Conservation (phyloP, 306 rosid species). For the Prunus padus region DNA sequence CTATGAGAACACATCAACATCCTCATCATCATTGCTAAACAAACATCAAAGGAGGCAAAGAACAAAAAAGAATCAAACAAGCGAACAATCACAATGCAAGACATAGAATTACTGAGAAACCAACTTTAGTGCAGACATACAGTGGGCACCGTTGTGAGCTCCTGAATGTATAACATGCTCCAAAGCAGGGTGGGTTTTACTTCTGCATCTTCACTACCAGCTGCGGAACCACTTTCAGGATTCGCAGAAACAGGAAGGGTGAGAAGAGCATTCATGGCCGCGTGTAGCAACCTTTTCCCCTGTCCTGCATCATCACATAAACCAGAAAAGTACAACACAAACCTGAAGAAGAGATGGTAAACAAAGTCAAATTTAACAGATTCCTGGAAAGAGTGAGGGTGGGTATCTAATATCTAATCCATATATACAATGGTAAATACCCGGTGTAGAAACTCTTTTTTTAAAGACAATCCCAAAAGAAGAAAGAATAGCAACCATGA, state of each 20-base stretch:
- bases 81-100: background rate
- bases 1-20: background rate
- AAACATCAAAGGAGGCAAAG: background rate
- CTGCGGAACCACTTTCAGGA: slow-evolving; percentile 45
- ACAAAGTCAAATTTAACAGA: slow-evolving; percentile 30
- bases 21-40: background rate
- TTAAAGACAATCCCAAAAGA: no score
- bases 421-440: background rate
- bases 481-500: background rate
- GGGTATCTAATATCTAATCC: background rate
- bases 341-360: slow-evolving; percentile 49
- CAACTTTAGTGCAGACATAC: background rate
- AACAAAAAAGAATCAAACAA: background rate
- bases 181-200: slow-evolving; percentile 67
- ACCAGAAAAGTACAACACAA: slow-evolving; percentile 66
- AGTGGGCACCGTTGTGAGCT: slow-evolving; percentile 51
- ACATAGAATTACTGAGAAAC: background rate
- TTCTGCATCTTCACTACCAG: slow-evolving; percentile 40
- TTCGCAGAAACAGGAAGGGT: slow-evolving; percentile 44
- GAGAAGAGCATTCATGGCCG: slow-evolving; percentile 64
- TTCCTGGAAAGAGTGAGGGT: slow-evolving; percentile 1
- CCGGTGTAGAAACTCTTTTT: background rate
- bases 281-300: slow-evolving; percentile 60
- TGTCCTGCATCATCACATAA: slow-evolving; percentile 61
- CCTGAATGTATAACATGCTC: slow-evolving; percentile 80